A percentile compares a stretch with the other conserved stretches of the same genome.
phyloP scores from a whole-genome alignment of 2,329 filamentous ascomycete species.

The Trichophyton rubrum region DNA sequence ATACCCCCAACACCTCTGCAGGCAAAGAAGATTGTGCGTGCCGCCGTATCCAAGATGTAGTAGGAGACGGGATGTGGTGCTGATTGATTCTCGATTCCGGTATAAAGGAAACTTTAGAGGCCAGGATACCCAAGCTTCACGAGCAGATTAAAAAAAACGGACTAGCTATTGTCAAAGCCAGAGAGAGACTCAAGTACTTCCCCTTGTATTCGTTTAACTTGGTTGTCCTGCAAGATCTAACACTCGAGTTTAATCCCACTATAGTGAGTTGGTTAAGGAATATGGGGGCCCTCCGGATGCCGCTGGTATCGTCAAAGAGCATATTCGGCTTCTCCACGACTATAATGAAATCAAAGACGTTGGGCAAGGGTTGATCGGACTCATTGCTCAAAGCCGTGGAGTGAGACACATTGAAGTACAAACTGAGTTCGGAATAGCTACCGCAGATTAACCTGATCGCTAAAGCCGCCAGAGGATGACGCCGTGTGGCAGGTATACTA shows the following conservation, averaged over 20 bases:
- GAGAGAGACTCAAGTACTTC: conserved; percentile 25
- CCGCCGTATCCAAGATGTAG: neutral
- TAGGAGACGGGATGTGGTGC: neutral
- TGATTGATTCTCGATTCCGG: neutral
- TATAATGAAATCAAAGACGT: conserved; percentile 63
- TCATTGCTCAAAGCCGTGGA: conserved; percentile 54
- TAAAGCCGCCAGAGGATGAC: neutral
- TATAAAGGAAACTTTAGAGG: conserved; percentile 29
- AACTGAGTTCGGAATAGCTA: conserved; percentile 28
- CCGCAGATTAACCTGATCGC: conserved; percentile 22
- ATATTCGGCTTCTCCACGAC: conserved; percentile 53
- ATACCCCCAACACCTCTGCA: conserved; percentile 10
- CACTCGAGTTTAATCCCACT: conserved; percentile 7
- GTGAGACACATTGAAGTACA: conserved; percentile 38
- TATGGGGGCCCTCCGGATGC: conserved; percentile 26
- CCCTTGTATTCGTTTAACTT: neutral
- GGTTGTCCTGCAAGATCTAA: neutral
- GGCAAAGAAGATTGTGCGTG: conserved; percentile 20
- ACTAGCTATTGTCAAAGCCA: conserved; percentile 24
- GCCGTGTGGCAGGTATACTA: neutral
- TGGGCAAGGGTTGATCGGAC: conserved; percentile 51
- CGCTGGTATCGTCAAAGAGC: conserved; percentile 44
- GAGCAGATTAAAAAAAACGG: conserved; percentile 28
- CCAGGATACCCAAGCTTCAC: conserved; percentile 37
- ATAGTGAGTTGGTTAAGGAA: neutral